Percentiles rank a stretch among this genome's conserved stretches.
phyloP scores from a whole-genome alignment of 2,329 filamentous ascomycete species.

The Xylariaceae sp. region DNA sequence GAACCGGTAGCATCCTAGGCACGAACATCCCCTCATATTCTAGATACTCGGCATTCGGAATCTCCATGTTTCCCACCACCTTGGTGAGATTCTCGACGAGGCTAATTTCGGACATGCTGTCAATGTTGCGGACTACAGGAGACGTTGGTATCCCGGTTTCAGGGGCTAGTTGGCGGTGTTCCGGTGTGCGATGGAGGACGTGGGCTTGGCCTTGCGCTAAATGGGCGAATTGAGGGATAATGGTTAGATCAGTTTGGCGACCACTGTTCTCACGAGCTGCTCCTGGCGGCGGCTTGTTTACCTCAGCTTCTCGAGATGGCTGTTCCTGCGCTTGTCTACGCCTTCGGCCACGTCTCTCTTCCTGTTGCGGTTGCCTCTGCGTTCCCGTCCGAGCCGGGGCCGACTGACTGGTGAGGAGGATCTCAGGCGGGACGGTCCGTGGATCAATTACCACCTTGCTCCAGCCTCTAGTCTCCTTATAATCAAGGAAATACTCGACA shows the following conservation, averaged over 20 bases:
- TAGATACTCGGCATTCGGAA: slow-evolving; percentile 9
- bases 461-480: slow-evolving; percentile 24
- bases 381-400: background rate
- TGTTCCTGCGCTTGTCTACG: background rate
- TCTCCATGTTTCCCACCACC: slow-evolving; percentile 6
- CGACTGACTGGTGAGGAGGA: slow-evolving; percentile 15
- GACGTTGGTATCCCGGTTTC: background rate
- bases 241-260: background rate
- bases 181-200: background rate
- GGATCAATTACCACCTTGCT: slow-evolving; percentile 21
- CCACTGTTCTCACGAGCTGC: background rate
- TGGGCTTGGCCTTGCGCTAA: background rate
- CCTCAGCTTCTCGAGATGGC: background rate
- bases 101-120: slow-evolving; percentile 11
- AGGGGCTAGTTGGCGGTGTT: background rate
- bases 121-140: background rate
- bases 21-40: slow-evolving; percentile 14
- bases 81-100: slow-evolving; percentile 16
- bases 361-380: background rate
- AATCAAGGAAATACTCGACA: slow-evolving; percentile 25
- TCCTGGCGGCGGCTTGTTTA: background rate
- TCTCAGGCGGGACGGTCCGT: slow-evolving; percentile 13
- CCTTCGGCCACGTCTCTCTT: background rate
- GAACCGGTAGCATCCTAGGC: slow-evolving; percentile 9
- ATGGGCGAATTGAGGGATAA: slow-evolving; percentile 11